These are phyloP conservation scores for Quercus engelmannii DNA, from an alignment of 306 rosid genomes.

Conservation along the genomic window DNA sequence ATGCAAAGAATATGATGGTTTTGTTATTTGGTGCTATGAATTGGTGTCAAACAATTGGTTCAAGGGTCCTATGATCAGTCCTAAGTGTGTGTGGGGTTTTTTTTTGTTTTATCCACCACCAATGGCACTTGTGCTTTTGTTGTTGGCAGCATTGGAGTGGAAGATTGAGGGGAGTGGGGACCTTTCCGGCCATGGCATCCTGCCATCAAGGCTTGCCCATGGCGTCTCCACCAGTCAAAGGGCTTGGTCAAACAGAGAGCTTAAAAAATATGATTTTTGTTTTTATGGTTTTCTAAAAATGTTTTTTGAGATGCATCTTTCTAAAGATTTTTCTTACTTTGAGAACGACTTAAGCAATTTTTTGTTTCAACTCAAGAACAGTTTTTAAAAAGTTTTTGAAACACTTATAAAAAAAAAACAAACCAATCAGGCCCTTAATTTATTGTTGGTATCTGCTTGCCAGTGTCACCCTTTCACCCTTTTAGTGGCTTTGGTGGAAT, in stretches of 20 bases:
- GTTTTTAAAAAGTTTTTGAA: too few relatives aligned
- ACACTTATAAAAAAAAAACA: too few relatives aligned
- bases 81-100: constrained; percentile 49
- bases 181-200: too few relatives aligned
- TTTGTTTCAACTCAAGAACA: too few relatives aligned
- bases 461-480: not conserved
- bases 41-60: constrained; percentile 48
- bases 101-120: constrained; percentile 43
- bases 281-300: too few relatives aligned
- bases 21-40: constrained; percentile 60
- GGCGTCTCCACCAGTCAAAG: too few relatives aligned
- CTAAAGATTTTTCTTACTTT: too few relatives aligned
- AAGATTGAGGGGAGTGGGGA: not conserved
- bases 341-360: too few relatives aligned
- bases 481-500: not conserved
- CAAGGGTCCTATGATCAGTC: constrained; percentile 68
- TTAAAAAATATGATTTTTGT: too few relatives aligned
- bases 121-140: constrained; percentile 56
- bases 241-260: too few relatives aligned
- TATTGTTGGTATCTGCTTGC: not conserved
- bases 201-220: too few relatives aligned
- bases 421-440: not conserved
- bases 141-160: constrained; percentile 65
- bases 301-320: too few relatives aligned
- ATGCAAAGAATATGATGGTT: constrained; percentile 51